Evolutionary conservation across 2,329 filamentous ascomycete species (phyloP).

Genomic region (Colletotrichum tamarilloi): DNA sequence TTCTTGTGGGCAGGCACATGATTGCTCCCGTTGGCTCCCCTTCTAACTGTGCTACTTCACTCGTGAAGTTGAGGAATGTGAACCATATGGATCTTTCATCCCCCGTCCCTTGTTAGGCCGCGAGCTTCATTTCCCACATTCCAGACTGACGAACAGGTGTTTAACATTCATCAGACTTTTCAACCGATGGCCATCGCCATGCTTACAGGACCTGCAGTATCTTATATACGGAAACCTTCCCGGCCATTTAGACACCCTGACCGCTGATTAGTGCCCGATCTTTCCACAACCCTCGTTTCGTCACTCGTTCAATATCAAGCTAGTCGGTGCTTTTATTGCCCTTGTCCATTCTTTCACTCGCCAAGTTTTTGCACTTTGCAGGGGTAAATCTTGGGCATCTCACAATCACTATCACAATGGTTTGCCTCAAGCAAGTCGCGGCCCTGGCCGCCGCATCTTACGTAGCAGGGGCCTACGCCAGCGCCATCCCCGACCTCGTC

Average conservation of each 20-base stretch:
- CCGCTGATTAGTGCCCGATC: neutral
- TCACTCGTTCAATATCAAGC: neutral
- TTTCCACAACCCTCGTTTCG: neutral
- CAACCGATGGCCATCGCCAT: neutral
- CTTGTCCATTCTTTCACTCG: neutral
- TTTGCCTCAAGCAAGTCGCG: slow-evolving; percentile 5
- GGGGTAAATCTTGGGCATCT: neutral
- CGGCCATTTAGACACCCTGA: neutral
- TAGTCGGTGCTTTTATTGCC: neutral
- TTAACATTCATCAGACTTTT: neutral
- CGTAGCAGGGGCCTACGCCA: neutral
- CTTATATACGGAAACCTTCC: neutral
- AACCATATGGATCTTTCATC: neutral
- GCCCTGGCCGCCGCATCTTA: slow-evolving; percentile 4
- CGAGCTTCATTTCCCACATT: slow-evolving; percentile 18
- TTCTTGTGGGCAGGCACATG: neutral
- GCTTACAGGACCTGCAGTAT: neutral
- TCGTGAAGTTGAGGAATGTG: slow-evolving; percentile 6
- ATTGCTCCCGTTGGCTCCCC: neutral
- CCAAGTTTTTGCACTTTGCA: neutral
- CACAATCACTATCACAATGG: neutral
- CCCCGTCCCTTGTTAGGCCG: neutral
- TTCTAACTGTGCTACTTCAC: neutral
- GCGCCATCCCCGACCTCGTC: neutral
- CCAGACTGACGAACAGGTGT: neutral